phyloP scores from a whole-genome alignment of 768 basidiomycete genomes.

The Saitozyma podzolica region DNA sequence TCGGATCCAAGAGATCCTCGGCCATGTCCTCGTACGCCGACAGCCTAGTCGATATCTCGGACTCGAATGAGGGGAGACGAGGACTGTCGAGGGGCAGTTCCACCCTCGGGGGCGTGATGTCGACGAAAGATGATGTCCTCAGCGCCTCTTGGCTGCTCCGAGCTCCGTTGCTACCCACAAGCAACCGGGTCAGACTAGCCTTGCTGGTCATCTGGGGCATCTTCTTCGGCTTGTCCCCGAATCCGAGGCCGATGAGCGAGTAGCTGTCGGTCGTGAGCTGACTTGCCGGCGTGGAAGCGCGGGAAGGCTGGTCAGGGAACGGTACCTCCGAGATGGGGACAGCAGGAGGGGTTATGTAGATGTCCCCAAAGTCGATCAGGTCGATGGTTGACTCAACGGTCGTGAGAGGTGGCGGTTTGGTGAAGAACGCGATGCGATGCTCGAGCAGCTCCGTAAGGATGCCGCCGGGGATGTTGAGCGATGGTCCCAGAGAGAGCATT shows the following conservation, averaged over 20 bases:
- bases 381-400: slow-evolving; percentile 15
- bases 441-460: slow-evolving; percentile 44
- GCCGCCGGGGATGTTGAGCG: slow-evolving; percentile 44
- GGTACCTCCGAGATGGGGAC: slow-evolving; percentile 2
- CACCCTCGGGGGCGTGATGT: slow-evolving; percentile 34
- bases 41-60: neutral
- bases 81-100: slow-evolving; percentile 23
- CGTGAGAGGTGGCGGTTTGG: slow-evolving; percentile 24
- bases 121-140: slow-evolving; percentile 19
- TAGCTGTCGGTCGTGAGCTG: slow-evolving; percentile 1
- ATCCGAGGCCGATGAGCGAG: neutral
- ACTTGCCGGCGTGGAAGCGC: neutral
- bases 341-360: slow-evolving; percentile 13
- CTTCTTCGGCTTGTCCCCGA: slow-evolving; percentile 16
- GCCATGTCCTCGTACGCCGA: neutral
- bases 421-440: slow-evolving; percentile 32
- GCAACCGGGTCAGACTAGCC: slow-evolving; percentile 31
- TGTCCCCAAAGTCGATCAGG: slow-evolving; percentile 43
- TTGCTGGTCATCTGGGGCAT: slow-evolving; percentile 23
- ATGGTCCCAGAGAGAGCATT: slow-evolving; percentile 80
- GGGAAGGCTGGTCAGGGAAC: neutral
- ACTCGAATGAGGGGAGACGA: slow-evolving; percentile 18
- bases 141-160: too few relatives aligned
- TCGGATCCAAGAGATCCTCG: neutral
- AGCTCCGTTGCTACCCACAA: slow-evolving; percentile 1